Evolutionary conservation across 2,329 filamentous ascomycete species (phyloP).

Genomic region (Chaetomium strumarium): DNA sequence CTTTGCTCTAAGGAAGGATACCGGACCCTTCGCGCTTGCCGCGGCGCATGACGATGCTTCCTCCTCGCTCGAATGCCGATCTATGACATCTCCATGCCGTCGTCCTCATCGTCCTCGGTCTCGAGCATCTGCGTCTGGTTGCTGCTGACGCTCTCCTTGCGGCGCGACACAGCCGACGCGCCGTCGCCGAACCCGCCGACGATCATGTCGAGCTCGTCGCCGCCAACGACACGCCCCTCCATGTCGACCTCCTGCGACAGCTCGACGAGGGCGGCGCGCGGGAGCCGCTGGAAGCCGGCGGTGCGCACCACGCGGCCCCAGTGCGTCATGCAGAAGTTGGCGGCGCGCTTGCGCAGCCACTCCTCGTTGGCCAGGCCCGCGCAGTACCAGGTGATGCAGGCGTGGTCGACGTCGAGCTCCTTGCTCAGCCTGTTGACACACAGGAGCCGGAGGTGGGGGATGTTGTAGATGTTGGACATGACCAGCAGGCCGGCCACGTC

Average conservation of each 20-base stretch:
- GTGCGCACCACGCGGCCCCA: conserved; percentile 94
- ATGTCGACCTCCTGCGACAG: conserved; percentile 89
- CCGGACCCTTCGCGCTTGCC: not conserved
- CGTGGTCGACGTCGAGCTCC: conserved; percentile 90
- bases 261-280: conserved; percentile 74
- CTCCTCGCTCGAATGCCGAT: conserved; percentile 5
- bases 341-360: conserved; percentile 85
- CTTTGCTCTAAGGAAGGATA: not conserved
- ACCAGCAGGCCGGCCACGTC: conserved; percentile 93
- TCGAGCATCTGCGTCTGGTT: conserved; percentile 52
- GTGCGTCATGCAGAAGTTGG: conserved; percentile 82
- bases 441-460: conserved; percentile 83
- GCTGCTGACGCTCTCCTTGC: conserved; percentile 57
- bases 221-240: conserved; percentile 84
- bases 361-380: conserved; percentile 86
- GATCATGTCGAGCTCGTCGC: conserved; percentile 66
- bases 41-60: not conserved
- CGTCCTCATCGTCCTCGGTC: conserved; percentile 58
- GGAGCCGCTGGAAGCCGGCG: conserved; percentile 75
- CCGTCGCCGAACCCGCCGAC: conserved; percentile 44
- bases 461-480: conserved; percentile 97
- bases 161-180: conserved; percentile 32
- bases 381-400: conserved; percentile 93
- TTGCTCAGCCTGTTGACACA: conserved; percentile 86
- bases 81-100: conserved; percentile 54